phyloP scores from a whole-genome alignment of 2,329 filamentous ascomycete genomes.

The Calonectria pseudoturangicola region DNA sequence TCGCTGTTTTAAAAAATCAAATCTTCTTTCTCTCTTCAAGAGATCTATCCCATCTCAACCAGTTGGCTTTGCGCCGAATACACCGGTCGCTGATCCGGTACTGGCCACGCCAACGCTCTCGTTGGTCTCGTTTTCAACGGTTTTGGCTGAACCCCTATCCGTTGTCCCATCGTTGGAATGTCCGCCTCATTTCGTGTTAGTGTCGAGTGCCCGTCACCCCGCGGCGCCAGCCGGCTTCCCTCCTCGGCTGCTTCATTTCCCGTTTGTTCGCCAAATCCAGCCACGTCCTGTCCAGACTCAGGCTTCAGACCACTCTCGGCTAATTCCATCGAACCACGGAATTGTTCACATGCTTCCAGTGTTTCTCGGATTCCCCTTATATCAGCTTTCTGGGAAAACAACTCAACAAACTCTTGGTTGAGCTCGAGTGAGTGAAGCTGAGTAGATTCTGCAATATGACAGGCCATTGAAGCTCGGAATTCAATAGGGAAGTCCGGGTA shows the following conservation, averaged over 20 bases:
- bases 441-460: slow-evolving; percentile 52
- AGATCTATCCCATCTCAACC: slow-evolving; percentile 30
- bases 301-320: background rate
- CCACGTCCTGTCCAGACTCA: background rate
- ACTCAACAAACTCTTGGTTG: slow-evolving; percentile 46
- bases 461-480: slow-evolving; percentile 57
- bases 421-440: slow-evolving; percentile 49
- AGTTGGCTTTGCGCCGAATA: slow-evolving; percentile 42
- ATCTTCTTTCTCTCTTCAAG: background rate
- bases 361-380: slow-evolving; percentile 29
- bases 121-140: slow-evolving; percentile 38
- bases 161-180: slow-evolving; percentile 6
- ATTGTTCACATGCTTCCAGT: slow-evolving; percentile 41
- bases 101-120: slow-evolving; percentile 46
- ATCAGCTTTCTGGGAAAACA: slow-evolving; percentile 36
- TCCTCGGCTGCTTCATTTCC: slow-evolving; percentile 20
- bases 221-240: slow-evolving; percentile 16
- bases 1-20: slow-evolving; percentile 17
- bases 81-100: slow-evolving; percentile 40
- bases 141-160: slow-evolving; percentile 28
- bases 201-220: slow-evolving; percentile 24
- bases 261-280: background rate
- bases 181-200: slow-evolving; percentile 15
- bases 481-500: slow-evolving; percentile 53
- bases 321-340: slow-evolving; percentile 25